Evolutionary conservation across 2,329 filamentous ascomycete genomes (phyloP).

Genomic region (Exserohilum turcica): DNA sequence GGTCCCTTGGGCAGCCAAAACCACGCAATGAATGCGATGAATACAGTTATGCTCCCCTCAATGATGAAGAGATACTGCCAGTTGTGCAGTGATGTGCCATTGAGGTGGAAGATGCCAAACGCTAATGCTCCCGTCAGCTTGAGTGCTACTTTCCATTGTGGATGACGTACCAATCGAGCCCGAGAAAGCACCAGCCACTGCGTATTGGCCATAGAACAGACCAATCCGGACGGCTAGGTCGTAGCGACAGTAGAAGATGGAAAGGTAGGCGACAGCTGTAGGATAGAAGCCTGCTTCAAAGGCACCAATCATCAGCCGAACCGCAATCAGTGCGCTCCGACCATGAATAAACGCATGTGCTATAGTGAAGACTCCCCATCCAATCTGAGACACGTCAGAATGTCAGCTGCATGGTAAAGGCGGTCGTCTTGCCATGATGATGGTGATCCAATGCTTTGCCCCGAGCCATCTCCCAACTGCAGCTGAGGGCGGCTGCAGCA

Average conservation of each 20-base stretch:
- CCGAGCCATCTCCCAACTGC: slow-evolving; percentile 29
- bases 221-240: slow-evolving; percentile 53
- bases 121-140: slow-evolving; percentile 16
- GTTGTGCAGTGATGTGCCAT: slow-evolving; percentile 50
- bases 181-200: slow-evolving; percentile 50
- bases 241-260: slow-evolving; percentile 54
- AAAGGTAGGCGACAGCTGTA: slow-evolving; percentile 59
- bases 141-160: neutral
- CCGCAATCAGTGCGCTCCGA: slow-evolving; percentile 22
- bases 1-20: slow-evolving; percentile 35
- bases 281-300: slow-evolving; percentile 62
- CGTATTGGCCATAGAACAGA: slow-evolving; percentile 52
- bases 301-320: slow-evolving; percentile 45
- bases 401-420: neutral
- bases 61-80: slow-evolving; percentile 56
- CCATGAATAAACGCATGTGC: slow-evolving; percentile 31
- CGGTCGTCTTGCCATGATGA: slow-evolving; percentile 22
- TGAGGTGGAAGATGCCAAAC: slow-evolving; percentile 55
- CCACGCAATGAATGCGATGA: slow-evolving; percentile 36
- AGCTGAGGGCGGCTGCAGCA: slow-evolving; percentile 29
- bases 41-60: slow-evolving; percentile 45
- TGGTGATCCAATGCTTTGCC: slow-evolving; percentile 24
- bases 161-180: slow-evolving; percentile 42
- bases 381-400: slow-evolving; percentile 18
- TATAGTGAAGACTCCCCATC: slow-evolving; percentile 32